Percentiles rank a stretch among this genome's conserved stretches.
These are phyloP conservation scores for Rutstroemia sp. DNA, from an alignment of 2,329 filamentous ascomycete genomes.

Conservation along the genomic window DNA sequence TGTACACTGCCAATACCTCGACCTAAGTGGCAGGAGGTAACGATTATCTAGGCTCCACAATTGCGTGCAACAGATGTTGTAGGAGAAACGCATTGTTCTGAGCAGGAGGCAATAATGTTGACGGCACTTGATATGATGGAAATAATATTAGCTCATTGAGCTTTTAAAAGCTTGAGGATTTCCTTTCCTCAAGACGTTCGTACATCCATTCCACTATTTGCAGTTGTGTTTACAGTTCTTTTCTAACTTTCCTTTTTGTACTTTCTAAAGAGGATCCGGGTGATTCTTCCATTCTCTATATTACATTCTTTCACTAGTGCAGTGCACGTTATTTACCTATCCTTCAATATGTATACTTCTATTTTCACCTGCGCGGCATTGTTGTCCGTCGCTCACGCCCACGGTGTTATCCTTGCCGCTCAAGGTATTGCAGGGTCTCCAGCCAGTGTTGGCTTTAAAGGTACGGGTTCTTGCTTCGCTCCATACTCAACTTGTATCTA, in stretches of 20 bases:
- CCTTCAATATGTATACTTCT: background rate
- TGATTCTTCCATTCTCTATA: slow-evolving; percentile 1
- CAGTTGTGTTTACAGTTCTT: background rate
- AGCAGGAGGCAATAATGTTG: background rate
- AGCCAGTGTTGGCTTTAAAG: background rate
- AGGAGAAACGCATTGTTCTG: background rate
- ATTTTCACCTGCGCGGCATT: background rate
- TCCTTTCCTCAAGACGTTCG: background rate
- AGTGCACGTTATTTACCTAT: background rate
- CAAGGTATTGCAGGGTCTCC: background rate
- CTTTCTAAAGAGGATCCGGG: background rate
- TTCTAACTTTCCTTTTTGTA: background rate
- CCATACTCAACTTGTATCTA: background rate
- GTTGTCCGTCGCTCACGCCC: background rate
- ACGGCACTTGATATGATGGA: background rate
- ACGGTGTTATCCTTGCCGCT: background rate
- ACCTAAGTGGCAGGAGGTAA: background rate
- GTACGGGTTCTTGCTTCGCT: background rate
- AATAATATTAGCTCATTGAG: background rate
- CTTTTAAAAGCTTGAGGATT: background rate
- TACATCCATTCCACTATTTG: background rate
- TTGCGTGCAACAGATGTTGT: background rate
- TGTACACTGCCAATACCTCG: background rate
- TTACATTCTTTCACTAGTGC: slow-evolving; percentile 6
- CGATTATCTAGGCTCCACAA: background rate